These are phyloP conservation scores for Fusarium concolor DNA, from an alignment of 2,329 filamentous ascomycete genomes.

Conservation along the genomic window DNA sequence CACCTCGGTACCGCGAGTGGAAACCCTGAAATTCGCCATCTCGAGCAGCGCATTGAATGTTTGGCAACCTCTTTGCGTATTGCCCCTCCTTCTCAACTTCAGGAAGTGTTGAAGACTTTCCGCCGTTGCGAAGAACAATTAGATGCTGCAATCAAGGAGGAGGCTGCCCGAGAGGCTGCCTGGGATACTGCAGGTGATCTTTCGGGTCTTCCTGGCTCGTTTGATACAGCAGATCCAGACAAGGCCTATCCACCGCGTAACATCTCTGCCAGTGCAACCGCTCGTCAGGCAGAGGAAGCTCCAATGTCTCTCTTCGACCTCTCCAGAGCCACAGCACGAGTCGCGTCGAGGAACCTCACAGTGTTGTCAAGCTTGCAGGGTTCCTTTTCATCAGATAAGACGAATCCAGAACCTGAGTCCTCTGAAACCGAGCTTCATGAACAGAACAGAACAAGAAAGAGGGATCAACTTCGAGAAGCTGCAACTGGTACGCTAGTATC, in stretches of 20 bases:
- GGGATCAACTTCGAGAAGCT: slow-evolving; percentile 76
- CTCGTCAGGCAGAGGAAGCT: slow-evolving; percentile 62
- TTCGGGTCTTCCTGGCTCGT: slow-evolving; percentile 67
- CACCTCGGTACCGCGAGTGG: slow-evolving; percentile 70
- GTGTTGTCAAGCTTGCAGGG: slow-evolving; percentile 64
- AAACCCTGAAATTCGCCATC: slow-evolving; percentile 73
- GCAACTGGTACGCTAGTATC: slow-evolving; percentile 75
- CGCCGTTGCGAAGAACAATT: slow-evolving; percentile 83
- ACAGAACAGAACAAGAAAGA: slow-evolving; percentile 67
- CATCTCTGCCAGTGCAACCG: slow-evolving; percentile 50
- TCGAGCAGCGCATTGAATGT: slow-evolving; percentile 86
- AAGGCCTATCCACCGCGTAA: slow-evolving; percentile 48
- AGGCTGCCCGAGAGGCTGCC: slow-evolving; percentile 74
- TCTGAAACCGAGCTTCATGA: slow-evolving; percentile 44
- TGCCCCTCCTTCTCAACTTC: slow-evolving; percentile 75
- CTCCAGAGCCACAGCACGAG: slow-evolving; percentile 69
- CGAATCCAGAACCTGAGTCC: slow-evolving; percentile 34
- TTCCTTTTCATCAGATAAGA: slow-evolving; percentile 27
- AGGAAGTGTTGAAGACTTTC: slow-evolving; percentile 81
- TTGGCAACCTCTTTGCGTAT: slow-evolving; percentile 80
- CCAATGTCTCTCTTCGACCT: slow-evolving; percentile 75
- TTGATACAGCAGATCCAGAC: slow-evolving; percentile 51
- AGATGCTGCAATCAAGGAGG: slow-evolving; percentile 72
- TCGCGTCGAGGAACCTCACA: slow-evolving; percentile 69
- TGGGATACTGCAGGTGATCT: slow-evolving; percentile 76